Evolutionary conservation across 768 basidiomycete genomes (phyloP).

Genomic region (Tremella yokohamensis): DNA sequence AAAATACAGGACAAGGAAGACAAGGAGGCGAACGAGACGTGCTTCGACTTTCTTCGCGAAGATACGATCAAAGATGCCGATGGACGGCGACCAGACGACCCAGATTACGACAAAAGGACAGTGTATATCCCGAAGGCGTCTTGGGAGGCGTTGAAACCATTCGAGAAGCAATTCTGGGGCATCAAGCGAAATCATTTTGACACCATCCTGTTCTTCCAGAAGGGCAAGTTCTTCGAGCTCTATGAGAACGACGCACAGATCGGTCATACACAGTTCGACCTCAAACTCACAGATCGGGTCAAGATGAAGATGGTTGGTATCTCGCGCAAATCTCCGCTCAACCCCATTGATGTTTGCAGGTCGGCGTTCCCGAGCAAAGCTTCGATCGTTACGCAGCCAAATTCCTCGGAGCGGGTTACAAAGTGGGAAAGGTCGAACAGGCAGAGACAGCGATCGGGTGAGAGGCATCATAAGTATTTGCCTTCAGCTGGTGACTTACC

Average conservation of each 20-base stretch:
- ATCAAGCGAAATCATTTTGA: slow-evolving; percentile 98
- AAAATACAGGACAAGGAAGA: slow-evolving; percentile 72
- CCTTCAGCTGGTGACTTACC: not conserved
- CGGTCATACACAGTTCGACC: slow-evolving; percentile 90
- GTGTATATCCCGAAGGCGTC: slow-evolving; percentile 70
- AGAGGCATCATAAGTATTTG: slow-evolving; percentile 8
- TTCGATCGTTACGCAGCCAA: slow-evolving; percentile 67
- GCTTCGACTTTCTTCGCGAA: slow-evolving; percentile 71
- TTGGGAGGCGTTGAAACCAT: slow-evolving; percentile 82
- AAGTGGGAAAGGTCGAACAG: slow-evolving; percentile 88
- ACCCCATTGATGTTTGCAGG: slow-evolving; percentile 54
- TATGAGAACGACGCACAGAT: slow-evolving; percentile 91
- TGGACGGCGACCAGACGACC: slow-evolving; percentile 68
- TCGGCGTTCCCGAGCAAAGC: slow-evolving; percentile 89
- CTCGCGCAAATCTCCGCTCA: not conserved
- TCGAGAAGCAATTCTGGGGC: slow-evolving; percentile 75
- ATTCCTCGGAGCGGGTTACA: slow-evolving; percentile 50
- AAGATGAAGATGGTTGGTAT: slow-evolving; percentile 93
- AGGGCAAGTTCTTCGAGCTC: slow-evolving; percentile 66
- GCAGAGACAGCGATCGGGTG: slow-evolving; percentile 87
- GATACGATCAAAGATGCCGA: slow-evolving; percentile 68
- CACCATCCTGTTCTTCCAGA: slow-evolving; percentile 97
- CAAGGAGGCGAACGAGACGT: slow-evolving; percentile 73
- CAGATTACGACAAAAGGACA: slow-evolving; percentile 86
- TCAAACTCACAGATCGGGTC: slow-evolving; percentile 75